These are phyloP conservation scores for Saccharum officinarum DNA, from an alignment of 176 grass and related monocot genomes.

Conservation along the genomic window DNA sequence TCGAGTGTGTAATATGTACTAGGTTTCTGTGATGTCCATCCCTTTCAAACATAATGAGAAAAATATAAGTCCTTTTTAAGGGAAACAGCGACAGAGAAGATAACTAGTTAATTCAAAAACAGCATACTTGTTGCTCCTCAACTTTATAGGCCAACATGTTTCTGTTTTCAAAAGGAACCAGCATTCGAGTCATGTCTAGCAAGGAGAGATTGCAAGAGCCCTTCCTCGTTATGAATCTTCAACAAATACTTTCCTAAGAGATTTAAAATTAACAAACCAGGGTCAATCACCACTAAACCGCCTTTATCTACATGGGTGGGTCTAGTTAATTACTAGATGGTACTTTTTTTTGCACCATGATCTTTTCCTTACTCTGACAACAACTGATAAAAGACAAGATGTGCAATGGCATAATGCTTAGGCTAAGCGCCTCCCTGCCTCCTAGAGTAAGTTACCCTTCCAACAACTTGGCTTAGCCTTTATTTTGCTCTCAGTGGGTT, in stretches of 20 bases:
- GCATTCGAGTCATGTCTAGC: no score
- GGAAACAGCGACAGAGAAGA: background rate
- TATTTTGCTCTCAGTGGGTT: no score
- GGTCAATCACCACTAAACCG: background rate
- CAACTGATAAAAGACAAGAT: background rate
- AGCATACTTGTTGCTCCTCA: no score
- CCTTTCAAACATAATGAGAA: background rate
- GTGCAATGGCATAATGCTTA: background rate
- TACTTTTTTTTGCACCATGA: background rate
- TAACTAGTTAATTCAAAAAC: no score
- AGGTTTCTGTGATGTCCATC: no score
- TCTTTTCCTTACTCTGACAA: background rate
- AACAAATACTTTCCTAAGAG: background rate
- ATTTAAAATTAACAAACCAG: background rate
- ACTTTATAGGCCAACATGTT: no score
- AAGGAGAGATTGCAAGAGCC: no score
- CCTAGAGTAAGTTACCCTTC: background rate
- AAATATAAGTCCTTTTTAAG: background rate
- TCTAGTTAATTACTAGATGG: background rate
- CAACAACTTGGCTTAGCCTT: background rate
- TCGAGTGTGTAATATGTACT: background rate
- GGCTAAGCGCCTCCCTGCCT: no score
- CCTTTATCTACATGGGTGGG: background rate
- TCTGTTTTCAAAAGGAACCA: no score
- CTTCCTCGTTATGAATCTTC: background rate